Evolutionary conservation across 148 eudicot species (phyloP).

Genomic region (Camellia lanceoleosa): DNA sequence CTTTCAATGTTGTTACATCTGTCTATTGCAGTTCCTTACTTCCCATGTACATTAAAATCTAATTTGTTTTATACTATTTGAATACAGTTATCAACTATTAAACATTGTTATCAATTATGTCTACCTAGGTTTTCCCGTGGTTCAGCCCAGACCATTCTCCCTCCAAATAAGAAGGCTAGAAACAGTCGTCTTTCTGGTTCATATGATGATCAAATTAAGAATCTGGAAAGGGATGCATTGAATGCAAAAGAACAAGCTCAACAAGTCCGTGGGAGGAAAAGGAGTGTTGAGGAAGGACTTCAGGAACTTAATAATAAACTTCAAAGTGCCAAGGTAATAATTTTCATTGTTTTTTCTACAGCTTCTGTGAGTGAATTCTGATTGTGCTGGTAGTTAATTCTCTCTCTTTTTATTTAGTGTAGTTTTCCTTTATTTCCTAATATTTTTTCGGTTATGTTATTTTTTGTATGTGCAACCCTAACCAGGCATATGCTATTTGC

Average conservation of each 20-base stretch:
- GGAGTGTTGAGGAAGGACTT: conserved; percentile 50
- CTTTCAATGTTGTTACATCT: not conserved
- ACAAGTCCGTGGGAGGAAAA: conserved; percentile 42
- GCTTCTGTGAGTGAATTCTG: conserved; percentile 1
- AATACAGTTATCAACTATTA: not conserved
- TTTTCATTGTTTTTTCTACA: not conserved
- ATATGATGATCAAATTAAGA: conserved; percentile 69
- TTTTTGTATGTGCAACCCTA: not conserved
- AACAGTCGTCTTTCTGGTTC: conserved; percentile 72
- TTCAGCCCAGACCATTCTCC: conserved; percentile 76
- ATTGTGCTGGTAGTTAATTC: not conserved
- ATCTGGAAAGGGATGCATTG: conserved; percentile 51
- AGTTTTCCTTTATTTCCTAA: not conserved
- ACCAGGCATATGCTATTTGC: not conserved
- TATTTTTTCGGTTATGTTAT: not conserved
- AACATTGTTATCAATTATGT: not conserved
- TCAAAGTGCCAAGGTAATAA: conserved; percentile 54
- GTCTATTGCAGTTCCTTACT: not conserved
- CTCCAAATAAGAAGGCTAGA: conserved; percentile 64
- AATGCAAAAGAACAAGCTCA: conserved; percentile 41
- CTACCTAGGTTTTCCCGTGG: conserved; percentile 82
- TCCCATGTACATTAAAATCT: not conserved
- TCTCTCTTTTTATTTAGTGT: not conserved
- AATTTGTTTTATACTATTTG: not conserved
- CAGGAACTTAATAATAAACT: conserved; percentile 32